A percentile compares a stretch with the other conserved stretches of the same genome.
Conservation (phyloP, 2,329 filamentous ascomycete genomes). For the Exophiala xenobiotica region DNA sequence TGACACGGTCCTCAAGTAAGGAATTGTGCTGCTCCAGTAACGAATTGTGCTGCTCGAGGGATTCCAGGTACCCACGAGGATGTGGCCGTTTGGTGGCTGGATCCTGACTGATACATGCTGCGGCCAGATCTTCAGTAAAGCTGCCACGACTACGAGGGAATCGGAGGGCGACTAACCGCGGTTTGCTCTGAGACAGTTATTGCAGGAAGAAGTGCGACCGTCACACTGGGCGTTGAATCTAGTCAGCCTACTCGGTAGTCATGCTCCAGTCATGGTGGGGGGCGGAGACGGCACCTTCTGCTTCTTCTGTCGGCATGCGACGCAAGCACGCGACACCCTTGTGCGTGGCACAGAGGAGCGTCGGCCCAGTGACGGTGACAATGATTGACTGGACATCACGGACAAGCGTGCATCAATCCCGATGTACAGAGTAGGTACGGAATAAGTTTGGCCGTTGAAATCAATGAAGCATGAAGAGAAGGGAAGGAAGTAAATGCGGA, state of each 20-base stretch:
- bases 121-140: not conserved
- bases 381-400: too few species aligned
- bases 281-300: conserved; percentile 17
- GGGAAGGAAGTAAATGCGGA: too few species aligned
- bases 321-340: conserved; percentile 15
- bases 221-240: conserved; percentile 9
- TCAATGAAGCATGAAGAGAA: too few species aligned
- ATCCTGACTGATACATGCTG: conserved; percentile 15
- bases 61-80: conserved; percentile 15
- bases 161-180: conserved; percentile 3
- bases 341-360: not conserved
- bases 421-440: too few species aligned
- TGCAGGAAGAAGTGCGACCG: conserved; percentile 12
- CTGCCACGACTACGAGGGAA: not conserved
- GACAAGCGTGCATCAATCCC: too few species aligned
- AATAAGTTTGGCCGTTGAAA: too few species aligned
- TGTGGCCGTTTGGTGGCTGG: conserved; percentile 18
- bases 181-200: conserved; percentile 15
- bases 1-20: conserved; percentile 12
- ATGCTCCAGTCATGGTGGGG: too few species aligned
- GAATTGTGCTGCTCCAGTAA: conserved; percentile 16
- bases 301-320: conserved; percentile 20
- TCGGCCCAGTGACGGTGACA: too few species aligned
- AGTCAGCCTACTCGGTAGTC: not conserved
- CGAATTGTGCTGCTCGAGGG: conserved; percentile 14